Evolutionary conservation across 208 protist species (phyloP).

Genomic region (Porcisia hertigi): DNA sequence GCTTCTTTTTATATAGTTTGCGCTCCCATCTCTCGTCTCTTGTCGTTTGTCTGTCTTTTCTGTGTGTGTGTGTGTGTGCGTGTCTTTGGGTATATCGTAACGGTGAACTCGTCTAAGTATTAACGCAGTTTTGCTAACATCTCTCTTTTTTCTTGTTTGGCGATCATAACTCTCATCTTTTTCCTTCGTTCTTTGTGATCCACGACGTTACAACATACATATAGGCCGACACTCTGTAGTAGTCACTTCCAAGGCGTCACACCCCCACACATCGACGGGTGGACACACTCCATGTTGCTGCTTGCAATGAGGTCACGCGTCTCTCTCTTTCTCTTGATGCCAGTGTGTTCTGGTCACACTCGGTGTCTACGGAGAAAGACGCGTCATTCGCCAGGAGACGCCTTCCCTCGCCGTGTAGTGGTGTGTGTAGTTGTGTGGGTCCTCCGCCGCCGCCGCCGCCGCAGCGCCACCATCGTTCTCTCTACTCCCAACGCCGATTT

Average conservation of each 20-base stretch:
- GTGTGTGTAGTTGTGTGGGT: not conserved
- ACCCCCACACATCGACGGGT: not conserved
- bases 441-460: not conserved
- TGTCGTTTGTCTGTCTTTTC: not conserved
- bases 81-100: not conserved
- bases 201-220: too few relatives aligned
- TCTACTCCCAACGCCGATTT: not conserved
- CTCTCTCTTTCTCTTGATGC: not conserved
- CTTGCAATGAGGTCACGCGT: not conserved
- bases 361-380: not conserved
- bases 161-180: not conserved
- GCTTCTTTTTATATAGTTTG: not conserved
- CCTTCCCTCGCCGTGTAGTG: not conserved
- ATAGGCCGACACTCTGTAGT: too few relatives aligned
- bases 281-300: not conserved
- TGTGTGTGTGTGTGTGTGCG: not conserved
- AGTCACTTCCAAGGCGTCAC: not conserved
- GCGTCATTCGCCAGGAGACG: not conserved
- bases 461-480: not conserved
- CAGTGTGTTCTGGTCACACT: not conserved
- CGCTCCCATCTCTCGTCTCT: not conserved
- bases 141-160: not conserved
- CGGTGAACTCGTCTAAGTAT: slow-evolving; percentile 7
- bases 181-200: not conserved
- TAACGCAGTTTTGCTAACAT: not conserved